phyloP scores from a whole-genome alignment of 805 yeast genomes.

The Phaffomyces thermotolerans region DNA sequence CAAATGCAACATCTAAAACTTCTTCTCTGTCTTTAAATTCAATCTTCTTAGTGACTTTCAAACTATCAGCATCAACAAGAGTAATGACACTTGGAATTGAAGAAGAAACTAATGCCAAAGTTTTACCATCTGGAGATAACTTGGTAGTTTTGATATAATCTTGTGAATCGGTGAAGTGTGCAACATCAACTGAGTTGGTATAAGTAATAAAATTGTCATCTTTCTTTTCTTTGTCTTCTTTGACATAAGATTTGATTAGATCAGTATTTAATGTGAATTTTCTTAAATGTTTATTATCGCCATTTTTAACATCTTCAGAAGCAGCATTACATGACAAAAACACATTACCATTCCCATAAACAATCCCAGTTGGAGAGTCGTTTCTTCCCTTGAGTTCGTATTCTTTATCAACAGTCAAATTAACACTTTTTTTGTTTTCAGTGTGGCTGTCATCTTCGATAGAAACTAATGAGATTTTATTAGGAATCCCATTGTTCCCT shows the following conservation, averaged over 20 bases:
- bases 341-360: slow-evolving; percentile 40
- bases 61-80: slow-evolving; percentile 47
- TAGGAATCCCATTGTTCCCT: slow-evolving; percentile 82
- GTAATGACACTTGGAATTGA: slow-evolving; percentile 54
- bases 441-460: slow-evolving; percentile 31
- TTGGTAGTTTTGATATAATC: slow-evolving; percentile 55
- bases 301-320: slow-evolving; percentile 47
- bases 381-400: slow-evolving; percentile 53
- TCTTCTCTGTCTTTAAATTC: slow-evolving; percentile 41
- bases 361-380: slow-evolving; percentile 86
- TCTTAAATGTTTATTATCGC: slow-evolving; percentile 64
- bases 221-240: slow-evolving; percentile 23
- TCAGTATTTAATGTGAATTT: slow-evolving; percentile 33
- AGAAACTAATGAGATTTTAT: slow-evolving; percentile 63
- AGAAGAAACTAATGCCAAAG: slow-evolving; percentile 66
- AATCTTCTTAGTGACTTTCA: slow-evolving; percentile 46
- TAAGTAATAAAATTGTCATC: slow-evolving; percentile 9
- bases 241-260: background rate
- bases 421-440: background rate
- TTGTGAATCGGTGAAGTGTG: slow-evolving; percentile 38
- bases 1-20: slow-evolving; percentile 59
- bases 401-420: slow-evolving; percentile 58
- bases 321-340: slow-evolving; percentile 75
- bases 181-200: slow-evolving; percentile 42
- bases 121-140: slow-evolving; percentile 49